Percentiles rank a stretch among this genome's conserved stretches.
Conservation (phyloP, 768 basidiomycete genomes). For the Suillus variegatus region DNA sequence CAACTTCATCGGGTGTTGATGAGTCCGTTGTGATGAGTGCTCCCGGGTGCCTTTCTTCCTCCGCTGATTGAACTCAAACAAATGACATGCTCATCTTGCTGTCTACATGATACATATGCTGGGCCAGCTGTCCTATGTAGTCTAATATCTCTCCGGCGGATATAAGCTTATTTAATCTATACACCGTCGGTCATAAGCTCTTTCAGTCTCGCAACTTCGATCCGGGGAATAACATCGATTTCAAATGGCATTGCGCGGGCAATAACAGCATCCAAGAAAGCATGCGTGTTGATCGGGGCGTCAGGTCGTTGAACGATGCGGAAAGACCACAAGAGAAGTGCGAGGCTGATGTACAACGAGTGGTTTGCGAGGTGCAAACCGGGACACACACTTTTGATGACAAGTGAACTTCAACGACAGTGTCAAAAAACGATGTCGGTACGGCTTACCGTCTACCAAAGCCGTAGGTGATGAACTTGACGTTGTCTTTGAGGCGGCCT, state of each 20-base stretch:
- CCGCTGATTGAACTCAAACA: neutral
- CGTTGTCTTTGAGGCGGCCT: neutral
- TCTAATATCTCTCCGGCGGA: neutral
- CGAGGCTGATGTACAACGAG: constrained; percentile 63
- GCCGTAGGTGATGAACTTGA: neutral
- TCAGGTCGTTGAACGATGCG: neutral
- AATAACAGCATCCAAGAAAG: neutral
- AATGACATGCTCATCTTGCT: neutral
- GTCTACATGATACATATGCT: neutral
- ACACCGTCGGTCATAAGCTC: constrained; percentile 11
- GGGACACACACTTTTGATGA: constrained; percentile 49
- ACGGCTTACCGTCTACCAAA: neutral
- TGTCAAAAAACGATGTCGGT: neutral
- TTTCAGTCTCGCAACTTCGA: constrained; percentile 17
- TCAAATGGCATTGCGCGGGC: neutral
- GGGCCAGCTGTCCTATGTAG: neutral
- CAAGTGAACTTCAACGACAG: neutral
- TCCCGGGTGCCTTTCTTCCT: neutral
- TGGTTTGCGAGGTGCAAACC: constrained; percentile 48
- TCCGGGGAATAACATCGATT: neutral
- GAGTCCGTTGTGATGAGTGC: neutral
- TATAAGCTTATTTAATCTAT: neutral
- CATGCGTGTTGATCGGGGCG: neutral
- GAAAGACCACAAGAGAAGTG: constrained; percentile 53
- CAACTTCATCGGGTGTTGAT: neutral